Conservation (phyloP, 2,329 filamentous ascomycete species). For the Trichoderma atroviride region DNA sequence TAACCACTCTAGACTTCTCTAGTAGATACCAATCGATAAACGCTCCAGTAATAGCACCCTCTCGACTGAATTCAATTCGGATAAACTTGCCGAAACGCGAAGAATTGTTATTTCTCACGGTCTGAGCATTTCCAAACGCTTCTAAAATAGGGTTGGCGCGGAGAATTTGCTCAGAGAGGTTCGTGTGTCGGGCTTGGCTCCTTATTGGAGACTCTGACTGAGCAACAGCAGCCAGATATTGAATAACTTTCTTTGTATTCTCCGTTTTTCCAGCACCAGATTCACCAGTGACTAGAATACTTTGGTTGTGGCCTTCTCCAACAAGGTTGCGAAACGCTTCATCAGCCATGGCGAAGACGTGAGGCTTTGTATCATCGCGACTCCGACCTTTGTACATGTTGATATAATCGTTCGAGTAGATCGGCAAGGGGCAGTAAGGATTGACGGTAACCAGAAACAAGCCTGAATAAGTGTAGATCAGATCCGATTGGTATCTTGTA, state of each 20-base stretch:
- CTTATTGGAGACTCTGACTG: conserved; percentile 73
- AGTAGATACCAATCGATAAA: conserved; percentile 99
- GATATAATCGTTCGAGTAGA: conserved; percentile 95
- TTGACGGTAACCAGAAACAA: conserved; percentile 97
- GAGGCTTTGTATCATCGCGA: conserved; percentile 91
- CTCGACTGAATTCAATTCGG: conserved; percentile 87
- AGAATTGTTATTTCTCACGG: conserved; percentile 96
- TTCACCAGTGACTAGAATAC: conserved; percentile 96
- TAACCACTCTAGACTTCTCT: conserved; percentile 96
- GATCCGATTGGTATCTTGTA: conserved; percentile 89
- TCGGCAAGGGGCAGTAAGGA: conserved; percentile 90
- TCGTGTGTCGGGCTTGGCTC: conserved; percentile 68
- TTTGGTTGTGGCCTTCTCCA: conserved; percentile 94
- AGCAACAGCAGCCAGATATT: conserved; percentile 94
- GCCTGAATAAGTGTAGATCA: conserved; percentile 98
- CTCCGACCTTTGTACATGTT: conserved; percentile 95
- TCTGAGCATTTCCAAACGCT: conserved; percentile 97
- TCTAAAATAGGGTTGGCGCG: conserved; percentile 96
- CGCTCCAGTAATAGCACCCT: conserved; percentile 88
- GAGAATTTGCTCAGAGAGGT: conserved; percentile 93
- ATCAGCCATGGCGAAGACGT: conserved; percentile 97
- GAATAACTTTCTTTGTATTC: conserved; percentile 99
- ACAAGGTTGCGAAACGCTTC: conserved; percentile 94
- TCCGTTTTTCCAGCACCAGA: conserved; percentile 98
- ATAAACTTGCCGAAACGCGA: conserved; percentile 99